These are phyloP conservation scores for Neurospora tetraspora DNA, from an alignment of 495 filamentous ascomycete genomes.

Conservation along the genomic window DNA sequence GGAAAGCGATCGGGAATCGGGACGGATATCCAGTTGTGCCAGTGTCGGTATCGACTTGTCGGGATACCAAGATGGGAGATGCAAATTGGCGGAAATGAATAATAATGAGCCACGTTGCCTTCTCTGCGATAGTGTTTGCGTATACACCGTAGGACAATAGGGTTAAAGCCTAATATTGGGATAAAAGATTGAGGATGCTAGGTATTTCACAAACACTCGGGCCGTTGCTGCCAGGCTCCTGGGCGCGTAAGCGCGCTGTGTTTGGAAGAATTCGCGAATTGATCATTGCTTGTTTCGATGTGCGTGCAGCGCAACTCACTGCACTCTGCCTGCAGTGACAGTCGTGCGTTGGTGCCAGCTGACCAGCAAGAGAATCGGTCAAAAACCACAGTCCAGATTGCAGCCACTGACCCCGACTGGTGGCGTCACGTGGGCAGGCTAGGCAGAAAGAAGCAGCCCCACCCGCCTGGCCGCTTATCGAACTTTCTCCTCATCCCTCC, in stretches of 20 bases:
- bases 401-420: not conserved
- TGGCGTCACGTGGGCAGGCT: conserved; percentile 20
- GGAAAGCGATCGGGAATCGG: not conserved
- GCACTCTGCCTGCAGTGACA: not conserved
- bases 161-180: not conserved
- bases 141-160: not conserved
- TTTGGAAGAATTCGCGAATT: not conserved
- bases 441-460: conserved; percentile 12
- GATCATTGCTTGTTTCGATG: not conserved
- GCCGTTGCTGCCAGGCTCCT: not conserved
- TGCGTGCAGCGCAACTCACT: not conserved
- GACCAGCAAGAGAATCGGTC: not conserved
- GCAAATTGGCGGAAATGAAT: not conserved
- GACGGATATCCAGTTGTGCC: not conserved
- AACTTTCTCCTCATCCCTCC: conserved; percentile 28
- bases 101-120: not conserved
- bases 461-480: conserved; percentile 9
- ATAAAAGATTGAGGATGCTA: not conserved
- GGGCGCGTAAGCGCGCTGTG: not conserved
- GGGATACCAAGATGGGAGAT: not conserved
- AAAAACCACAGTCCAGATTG: not conserved
- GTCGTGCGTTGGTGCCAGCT: not conserved
- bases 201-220: not conserved
- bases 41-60: not conserved
- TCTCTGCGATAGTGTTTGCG: not conserved